Percentiles rank a stretch among this genome's conserved stretches.
These are phyloP conservation scores for Saururus chinensis DNA, from an alignment of 164 flowering plant genomes.

Conservation along the genomic window DNA sequence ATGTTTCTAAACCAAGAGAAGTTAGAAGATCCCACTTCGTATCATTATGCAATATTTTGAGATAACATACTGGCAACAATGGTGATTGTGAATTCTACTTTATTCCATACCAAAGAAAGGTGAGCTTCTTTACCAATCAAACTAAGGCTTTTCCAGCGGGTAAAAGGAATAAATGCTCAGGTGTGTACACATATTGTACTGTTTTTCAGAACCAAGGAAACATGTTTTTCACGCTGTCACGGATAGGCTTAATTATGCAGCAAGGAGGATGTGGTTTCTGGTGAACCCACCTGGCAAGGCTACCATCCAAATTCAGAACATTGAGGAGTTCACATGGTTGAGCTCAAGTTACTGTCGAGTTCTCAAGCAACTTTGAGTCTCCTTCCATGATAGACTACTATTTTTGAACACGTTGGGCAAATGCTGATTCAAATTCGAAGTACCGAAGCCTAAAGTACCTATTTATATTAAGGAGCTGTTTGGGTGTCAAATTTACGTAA, in stretches of 20 bases:
- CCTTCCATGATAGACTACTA: constrained; percentile 78
- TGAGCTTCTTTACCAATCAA: background rate
- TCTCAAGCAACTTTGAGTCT: constrained; percentile 70
- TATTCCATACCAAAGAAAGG: constrained; percentile 67
- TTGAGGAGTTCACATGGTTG: too few relatives aligned
- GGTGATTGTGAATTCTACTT: too few relatives aligned
- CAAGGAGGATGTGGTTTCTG: constrained; percentile 92
- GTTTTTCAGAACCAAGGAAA: constrained; percentile 45
- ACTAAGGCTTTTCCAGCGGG: too few relatives aligned
- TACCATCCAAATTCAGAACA: too few relatives aligned
- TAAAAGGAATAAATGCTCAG: too few relatives aligned
- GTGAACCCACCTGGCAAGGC: constrained; percentile 68
- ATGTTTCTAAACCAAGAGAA: constrained; percentile 67
- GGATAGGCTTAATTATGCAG: constrained; percentile 77
- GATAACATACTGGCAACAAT: constrained; percentile 79
- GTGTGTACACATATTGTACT: too few relatives aligned
- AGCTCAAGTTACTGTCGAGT: constrained; percentile 88
- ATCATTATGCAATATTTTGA: constrained; percentile 84
- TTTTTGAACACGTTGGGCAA: constrained; percentile 63
- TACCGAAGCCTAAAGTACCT: constrained; percentile 87
- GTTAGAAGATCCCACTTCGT: constrained; percentile 57
- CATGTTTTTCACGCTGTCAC: constrained; percentile 92
- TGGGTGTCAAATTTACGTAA: too few relatives aligned
- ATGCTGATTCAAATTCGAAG: constrained; percentile 75
- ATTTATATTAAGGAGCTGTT: too few relatives aligned